Percentiles rank a stretch among this genome's conserved stretches.
phyloP scores from a whole-genome alignment of 306 rosid genomes.

The Carpinus viminea region DNA sequence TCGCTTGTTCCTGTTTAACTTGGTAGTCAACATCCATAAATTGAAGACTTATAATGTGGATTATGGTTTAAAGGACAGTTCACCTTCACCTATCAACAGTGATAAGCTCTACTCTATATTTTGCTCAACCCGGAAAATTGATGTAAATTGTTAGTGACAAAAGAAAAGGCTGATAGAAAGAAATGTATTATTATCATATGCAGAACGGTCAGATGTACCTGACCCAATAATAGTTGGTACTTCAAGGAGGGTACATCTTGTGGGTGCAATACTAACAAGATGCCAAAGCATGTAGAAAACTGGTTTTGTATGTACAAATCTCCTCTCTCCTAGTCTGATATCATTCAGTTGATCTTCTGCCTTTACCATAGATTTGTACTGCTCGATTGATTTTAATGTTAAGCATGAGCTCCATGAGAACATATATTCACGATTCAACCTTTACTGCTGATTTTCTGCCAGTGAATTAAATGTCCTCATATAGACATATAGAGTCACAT shows the following conservation, averaged over 20 bases:
- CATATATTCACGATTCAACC: background rate
- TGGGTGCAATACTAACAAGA: background rate
- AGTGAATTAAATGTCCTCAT: background rate
- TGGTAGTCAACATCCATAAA: background rate
- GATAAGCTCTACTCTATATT: background rate
- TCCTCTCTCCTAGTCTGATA: background rate
- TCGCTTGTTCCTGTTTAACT: slow-evolving; percentile 17
- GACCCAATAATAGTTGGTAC: background rate
- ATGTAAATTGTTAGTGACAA: background rate
- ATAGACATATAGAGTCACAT: background rate
- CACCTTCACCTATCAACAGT: background rate
- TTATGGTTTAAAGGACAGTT: background rate
- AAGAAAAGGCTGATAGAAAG: background rate
- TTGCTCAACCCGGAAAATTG: background rate
- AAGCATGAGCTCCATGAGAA: background rate
- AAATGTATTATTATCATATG: background rate
- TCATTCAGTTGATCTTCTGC: background rate
- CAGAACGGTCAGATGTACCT: background rate
- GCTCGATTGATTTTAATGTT: background rate
- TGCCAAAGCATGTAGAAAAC: background rate
- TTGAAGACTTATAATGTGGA: background rate
- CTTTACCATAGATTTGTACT: background rate
- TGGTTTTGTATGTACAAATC: background rate
- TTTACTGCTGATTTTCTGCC: background rate
- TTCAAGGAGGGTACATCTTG: background rate